These are phyloP conservation scores for Neonectria faginata DNA, from an alignment of 2,329 filamentous ascomycete genomes.

Conservation along the genomic window DNA sequence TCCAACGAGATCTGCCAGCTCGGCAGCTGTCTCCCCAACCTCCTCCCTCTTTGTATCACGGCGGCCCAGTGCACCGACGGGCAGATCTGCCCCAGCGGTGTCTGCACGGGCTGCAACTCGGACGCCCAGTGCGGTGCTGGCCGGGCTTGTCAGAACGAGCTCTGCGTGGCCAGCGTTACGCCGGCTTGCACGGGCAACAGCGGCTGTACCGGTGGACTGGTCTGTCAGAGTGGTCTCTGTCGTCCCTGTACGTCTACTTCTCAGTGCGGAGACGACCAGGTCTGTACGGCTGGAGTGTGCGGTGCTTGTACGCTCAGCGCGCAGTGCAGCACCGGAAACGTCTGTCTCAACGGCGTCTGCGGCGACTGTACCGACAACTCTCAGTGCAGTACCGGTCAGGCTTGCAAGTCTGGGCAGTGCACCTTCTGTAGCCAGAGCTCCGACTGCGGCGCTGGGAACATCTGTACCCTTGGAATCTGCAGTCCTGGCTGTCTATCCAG, in stretches of 20 bases:
- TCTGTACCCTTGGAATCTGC: slow-evolving; percentile 28
- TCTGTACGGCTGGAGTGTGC: slow-evolving; percentile 14
- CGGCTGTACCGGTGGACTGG: slow-evolving; percentile 10
- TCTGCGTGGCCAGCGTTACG: slow-evolving; percentile 16
- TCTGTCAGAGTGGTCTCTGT: slow-evolving; percentile 21
- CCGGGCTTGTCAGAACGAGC: slow-evolving; percentile 19
- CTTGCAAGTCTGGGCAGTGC: slow-evolving; percentile 22
- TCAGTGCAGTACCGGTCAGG: slow-evolving; percentile 9
- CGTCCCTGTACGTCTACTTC: slow-evolving; percentile 9
- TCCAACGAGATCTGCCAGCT: slow-evolving; percentile 20
- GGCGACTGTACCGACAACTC: slow-evolving; percentile 23
- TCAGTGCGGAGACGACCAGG: slow-evolving; percentile 15
- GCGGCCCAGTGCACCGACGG: slow-evolving; percentile 11
- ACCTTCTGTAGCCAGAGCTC: slow-evolving; percentile 12
- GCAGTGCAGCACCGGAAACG: slow-evolving; percentile 14
- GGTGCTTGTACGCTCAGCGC: slow-evolving; percentile 10
- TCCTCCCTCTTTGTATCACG: slow-evolving; percentile 19
- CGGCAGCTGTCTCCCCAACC: slow-evolving; percentile 15
- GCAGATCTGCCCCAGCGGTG: slow-evolving; percentile 19
- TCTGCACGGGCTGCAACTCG: slow-evolving; percentile 16
- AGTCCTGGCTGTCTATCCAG: slow-evolving; percentile 19
- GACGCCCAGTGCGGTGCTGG: slow-evolving; percentile 15
- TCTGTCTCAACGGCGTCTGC: slow-evolving; percentile 21
- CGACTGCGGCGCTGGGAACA: slow-evolving; percentile 18
- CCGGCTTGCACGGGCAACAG: slow-evolving; percentile 13